phyloP scores from a whole-genome alignment of 1,284 basidiomycete genomes.

The Sanghuangporus weigelae region DNA sequence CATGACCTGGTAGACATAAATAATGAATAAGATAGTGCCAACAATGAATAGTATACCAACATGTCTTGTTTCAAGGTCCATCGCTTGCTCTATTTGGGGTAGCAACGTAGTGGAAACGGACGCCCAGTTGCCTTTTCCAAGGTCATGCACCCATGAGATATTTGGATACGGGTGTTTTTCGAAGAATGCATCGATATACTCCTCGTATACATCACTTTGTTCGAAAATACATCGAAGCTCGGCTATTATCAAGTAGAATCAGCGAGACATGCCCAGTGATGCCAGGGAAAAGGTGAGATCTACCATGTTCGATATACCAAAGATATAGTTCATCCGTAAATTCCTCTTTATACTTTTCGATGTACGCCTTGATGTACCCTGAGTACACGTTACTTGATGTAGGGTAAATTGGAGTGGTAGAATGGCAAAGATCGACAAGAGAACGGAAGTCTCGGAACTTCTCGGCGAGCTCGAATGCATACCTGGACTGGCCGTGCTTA shows the following conservation, averaged over 20 bases:
- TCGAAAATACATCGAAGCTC: conserved; percentile 73
- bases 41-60: conserved; percentile 36
- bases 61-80: conserved; percentile 65
- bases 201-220: conserved; percentile 57
- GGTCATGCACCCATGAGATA: conserved; percentile 88
- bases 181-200: conserved; percentile 76
- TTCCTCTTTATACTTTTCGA: conserved; percentile 75
- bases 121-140: conserved; percentile 65
- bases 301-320: conserved; percentile 80
- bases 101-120: conserved; percentile 64
- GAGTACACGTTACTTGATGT: conserved; percentile 58
- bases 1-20: conserved; percentile 56
- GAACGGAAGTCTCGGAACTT: conserved; percentile 80
- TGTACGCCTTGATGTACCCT: conserved; percentile 61
- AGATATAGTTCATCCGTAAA: conserved; percentile 88
- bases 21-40: background rate
- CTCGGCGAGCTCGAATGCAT: conserved; percentile 81
- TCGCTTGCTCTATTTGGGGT: conserved; percentile 51
- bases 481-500: conserved; percentile 58
- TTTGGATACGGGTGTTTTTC: conserved; percentile 52
- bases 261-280: conserved; percentile 2
- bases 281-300: conserved; percentile 16
- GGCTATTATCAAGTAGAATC: conserved; percentile 36
- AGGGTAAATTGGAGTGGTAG: conserved; percentile 54
- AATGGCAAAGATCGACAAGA: conserved; percentile 76